Evolutionary conservation across 352 stramenopile genomes (phyloP).

Genomic region (Phytopythium montanum): DNA sequence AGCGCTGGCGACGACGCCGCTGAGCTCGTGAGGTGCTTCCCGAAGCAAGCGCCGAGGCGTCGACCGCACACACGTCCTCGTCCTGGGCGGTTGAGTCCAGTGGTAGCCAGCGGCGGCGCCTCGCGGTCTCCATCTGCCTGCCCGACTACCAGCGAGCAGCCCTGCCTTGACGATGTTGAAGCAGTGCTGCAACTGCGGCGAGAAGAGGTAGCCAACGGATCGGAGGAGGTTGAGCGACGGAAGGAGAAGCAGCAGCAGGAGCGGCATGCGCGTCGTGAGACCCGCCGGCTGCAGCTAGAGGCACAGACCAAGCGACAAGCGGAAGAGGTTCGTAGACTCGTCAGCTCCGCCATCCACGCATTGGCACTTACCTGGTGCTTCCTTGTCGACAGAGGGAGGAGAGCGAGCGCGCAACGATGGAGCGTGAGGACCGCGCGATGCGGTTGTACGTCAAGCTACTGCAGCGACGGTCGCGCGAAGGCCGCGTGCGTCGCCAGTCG

Average conservation of each 20-base stretch:
- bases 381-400: slow-evolving; percentile 40
- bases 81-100: slow-evolving; percentile 3
- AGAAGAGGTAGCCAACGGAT: not conserved
- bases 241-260: slow-evolving; percentile 2
- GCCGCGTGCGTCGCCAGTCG: slow-evolving; percentile 36
- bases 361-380: not conserved
- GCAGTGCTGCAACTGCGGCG: not conserved
- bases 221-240: not conserved
- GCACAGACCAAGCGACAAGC: slow-evolving; percentile 25
- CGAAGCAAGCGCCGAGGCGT: not conserved
- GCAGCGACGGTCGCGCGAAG: slow-evolving; percentile 44
- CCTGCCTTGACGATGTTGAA: not conserved
- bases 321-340: slow-evolving; percentile 10
- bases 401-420: slow-evolving; percentile 58
- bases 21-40: slow-evolving; percentile 1
- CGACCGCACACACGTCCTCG: slow-evolving; percentile 4
- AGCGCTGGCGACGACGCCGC: not conserved
- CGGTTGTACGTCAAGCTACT: slow-evolving; percentile 55
- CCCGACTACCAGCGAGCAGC: not conserved
- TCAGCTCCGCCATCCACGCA: not conserved
- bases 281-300: slow-evolving; percentile 34
- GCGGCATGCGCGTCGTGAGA: slow-evolving; percentile 17
- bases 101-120: not conserved
- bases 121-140: not conserved
- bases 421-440: slow-evolving; percentile 62